A percentile compares a stretch with the other conserved stretches of the same genome.
phyloP scores from a whole-genome alignment of 2,329 filamentous ascomycete species.

The Dactylellina leptospora region DNA sequence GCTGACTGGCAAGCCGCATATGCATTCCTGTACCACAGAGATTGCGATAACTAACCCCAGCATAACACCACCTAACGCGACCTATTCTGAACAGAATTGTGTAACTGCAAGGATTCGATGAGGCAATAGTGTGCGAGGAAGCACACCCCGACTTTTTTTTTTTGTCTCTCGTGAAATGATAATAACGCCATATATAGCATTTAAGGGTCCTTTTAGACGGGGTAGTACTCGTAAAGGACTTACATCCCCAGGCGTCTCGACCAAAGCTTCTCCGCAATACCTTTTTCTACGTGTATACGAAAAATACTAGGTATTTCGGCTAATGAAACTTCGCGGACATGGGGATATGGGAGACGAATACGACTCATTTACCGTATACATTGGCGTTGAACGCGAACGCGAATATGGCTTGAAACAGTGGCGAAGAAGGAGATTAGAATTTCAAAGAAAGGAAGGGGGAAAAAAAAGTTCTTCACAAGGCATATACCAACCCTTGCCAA shows the following conservation, averaged over 20 bases:
- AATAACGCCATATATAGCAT: background rate
- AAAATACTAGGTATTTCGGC: conserved; percentile 37
- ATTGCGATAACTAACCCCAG: conserved; percentile 31
- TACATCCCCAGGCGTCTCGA: background rate
- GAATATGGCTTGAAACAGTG: background rate
- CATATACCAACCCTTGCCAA: too few relatives aligned
- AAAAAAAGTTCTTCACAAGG: too few relatives aligned
- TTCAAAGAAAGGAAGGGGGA: too few relatives aligned
- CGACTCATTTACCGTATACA: conserved; percentile 42
- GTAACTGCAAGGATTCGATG: conserved; percentile 30
- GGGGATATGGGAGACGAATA: conserved; percentile 29
- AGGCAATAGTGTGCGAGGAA: background rate
- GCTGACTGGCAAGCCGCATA: too few relatives aligned
- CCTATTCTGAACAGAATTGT: conserved; percentile 13
- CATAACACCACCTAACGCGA: conserved; percentile 22
- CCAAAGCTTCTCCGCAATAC: conserved; percentile 2
- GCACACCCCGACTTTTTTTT: background rate
- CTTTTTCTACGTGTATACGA: conserved; percentile 21
- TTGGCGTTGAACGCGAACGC: conserved; percentile 28
- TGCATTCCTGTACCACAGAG: too few relatives aligned
- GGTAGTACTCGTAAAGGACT: too few relatives aligned
- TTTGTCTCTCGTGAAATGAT: background rate
- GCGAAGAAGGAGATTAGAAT: too few relatives aligned
- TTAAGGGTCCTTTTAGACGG: too few relatives aligned
- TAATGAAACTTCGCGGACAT: conserved; percentile 40